phyloP scores from a whole-genome alignment of 768 basidiomycete species.

The Imleria badia region DNA sequence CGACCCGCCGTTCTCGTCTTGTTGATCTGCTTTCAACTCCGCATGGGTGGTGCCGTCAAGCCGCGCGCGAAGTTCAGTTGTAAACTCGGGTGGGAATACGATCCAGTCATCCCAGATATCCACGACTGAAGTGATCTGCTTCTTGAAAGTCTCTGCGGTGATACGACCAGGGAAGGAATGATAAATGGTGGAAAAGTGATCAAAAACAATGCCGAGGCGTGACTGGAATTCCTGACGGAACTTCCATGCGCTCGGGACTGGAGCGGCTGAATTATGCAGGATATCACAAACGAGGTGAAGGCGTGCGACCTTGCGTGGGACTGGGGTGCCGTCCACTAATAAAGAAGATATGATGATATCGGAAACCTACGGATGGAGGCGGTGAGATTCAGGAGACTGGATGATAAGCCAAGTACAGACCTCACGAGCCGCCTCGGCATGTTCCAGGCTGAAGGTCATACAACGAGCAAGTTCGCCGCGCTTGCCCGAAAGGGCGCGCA shows the following conservation, averaged over 20 bases:
- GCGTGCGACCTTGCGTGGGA: conserved; percentile 96
- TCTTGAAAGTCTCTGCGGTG: conserved; percentile 94
- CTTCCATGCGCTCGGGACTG: conserved; percentile 96
- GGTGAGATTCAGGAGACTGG: not conserved
- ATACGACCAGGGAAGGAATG: conserved; percentile 95
- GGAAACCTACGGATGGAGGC: conserved; percentile 56
- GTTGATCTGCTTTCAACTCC: conserved; percentile 28
- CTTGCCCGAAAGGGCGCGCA: conserved; percentile 81
- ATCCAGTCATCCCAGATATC: conserved; percentile 99
- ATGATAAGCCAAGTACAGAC: conserved; percentile 39
- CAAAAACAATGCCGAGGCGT: conserved; percentile 90
- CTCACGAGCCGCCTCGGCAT: conserved; percentile 94
- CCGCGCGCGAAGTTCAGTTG: conserved; percentile 64
- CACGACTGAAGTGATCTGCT: conserved; percentile 83
- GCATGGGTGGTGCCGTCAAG: conserved; percentile 59
- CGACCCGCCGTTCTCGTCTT: conserved; percentile 19
- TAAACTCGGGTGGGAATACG: conserved; percentile 89
- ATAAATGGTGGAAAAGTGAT: conserved; percentile 91
- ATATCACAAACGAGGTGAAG: conserved; percentile 97
- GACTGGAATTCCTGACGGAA: conserved; percentile 94
- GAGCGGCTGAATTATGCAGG: conserved; percentile 92
- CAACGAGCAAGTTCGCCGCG: conserved; percentile 90
- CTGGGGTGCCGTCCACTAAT: conserved; percentile 86
- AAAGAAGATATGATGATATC: conserved; percentile 90
- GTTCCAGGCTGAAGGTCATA: conserved; percentile 97